Evolutionary conservation across 2,329 filamentous ascomycete species (phyloP).

Genomic region (Diplocarpon rosae): DNA sequence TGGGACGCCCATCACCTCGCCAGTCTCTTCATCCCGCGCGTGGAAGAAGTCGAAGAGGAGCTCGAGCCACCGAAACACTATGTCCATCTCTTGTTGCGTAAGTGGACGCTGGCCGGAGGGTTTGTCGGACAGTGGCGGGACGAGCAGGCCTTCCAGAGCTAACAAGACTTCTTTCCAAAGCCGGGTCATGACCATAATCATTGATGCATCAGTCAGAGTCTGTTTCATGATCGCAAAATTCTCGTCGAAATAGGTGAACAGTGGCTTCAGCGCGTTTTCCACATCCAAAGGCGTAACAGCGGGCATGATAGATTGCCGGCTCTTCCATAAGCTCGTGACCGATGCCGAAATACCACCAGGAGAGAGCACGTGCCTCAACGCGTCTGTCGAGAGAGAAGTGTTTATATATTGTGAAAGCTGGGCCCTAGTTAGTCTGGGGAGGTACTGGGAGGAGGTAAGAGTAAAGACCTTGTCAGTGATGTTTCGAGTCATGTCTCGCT

Average conservation of each 20-base stretch:
- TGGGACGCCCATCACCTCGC: constrained; percentile 79
- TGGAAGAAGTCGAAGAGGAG: constrained; percentile 92
- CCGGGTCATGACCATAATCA: constrained; percentile 96
- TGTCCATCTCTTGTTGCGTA: constrained; percentile 78
- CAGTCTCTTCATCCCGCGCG: constrained; percentile 71
- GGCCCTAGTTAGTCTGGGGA: not conserved
- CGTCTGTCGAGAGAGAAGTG: constrained; percentile 72
- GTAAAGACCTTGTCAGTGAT: constrained; percentile 82
- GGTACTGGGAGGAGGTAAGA: not conserved
- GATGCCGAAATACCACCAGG: constrained; percentile 59
- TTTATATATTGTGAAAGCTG: constrained; percentile 90
- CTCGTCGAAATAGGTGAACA: constrained; percentile 93
- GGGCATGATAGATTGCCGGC: constrained; percentile 42
- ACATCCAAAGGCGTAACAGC: constrained; percentile 61
- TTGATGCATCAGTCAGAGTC: constrained; percentile 87
- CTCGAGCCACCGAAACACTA: constrained; percentile 90
- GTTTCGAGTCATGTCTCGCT: constrained; percentile 95
- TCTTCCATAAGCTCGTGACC: constrained; percentile 60
- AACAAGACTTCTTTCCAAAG: constrained; percentile 96
- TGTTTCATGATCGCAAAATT: constrained; percentile 99
- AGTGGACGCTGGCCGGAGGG: constrained; percentile 76
- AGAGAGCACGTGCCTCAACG: constrained; percentile 63
- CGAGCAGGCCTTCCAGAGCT: constrained; percentile 79
- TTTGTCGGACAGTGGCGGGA: constrained; percentile 92
- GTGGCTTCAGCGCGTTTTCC: constrained; percentile 67